phyloP scores from a whole-genome alignment of 1,284 basidiomycete species.

The Trichosporon coremiiforme region DNA sequence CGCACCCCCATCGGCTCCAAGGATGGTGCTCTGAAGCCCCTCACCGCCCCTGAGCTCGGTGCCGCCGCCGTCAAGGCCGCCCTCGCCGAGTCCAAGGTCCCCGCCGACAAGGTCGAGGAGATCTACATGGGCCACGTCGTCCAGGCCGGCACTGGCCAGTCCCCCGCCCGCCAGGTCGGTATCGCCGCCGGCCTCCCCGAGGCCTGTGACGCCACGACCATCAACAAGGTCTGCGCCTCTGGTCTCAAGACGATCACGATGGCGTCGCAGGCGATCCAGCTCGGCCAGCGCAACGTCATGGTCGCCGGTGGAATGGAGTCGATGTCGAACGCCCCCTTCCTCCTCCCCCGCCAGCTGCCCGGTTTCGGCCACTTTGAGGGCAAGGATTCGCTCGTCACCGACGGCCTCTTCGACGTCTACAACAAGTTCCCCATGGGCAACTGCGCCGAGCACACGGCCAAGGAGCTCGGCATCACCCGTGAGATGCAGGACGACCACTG shows the following conservation, averaged over 20 bases:
- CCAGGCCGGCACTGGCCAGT: conserved; percentile 93
- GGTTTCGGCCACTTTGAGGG: conserved; percentile 86
- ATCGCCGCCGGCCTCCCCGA: conserved; percentile 75
- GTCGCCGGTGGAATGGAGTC: conserved; percentile 96
- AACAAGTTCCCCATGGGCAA: conserved; percentile 95
- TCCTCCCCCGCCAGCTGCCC: conserved; percentile 83
- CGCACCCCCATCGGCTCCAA: conserved; percentile 94
- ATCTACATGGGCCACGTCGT: conserved; percentile 97
- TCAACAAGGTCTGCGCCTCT: conserved; percentile 98
- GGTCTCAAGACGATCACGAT: conserved; percentile 94
- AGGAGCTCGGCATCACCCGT: conserved; percentile 78
- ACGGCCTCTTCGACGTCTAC: conserved; percentile 95
- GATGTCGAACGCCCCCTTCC: conserved; percentile 96
- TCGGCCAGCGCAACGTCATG: conserved; percentile 77
- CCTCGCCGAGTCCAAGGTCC: conserved; percentile 74
- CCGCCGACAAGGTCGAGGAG: conserved; percentile 84
- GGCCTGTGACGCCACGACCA: conserved; percentile 92
- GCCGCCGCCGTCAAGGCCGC: conserved; percentile 86
- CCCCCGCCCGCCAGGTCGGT: conserved; percentile 91
- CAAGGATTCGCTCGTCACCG: conserved; percentile 83
- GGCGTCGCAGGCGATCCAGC: conserved; percentile 84
- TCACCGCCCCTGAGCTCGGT: conserved; percentile 91
- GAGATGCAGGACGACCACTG: conserved; percentile 87
- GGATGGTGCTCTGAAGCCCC: conserved; percentile 82
- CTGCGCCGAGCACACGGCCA: conserved; percentile 87